phyloP scores from a whole-genome alignment of 129 eudicot species.

The Arctium lappa region DNA sequence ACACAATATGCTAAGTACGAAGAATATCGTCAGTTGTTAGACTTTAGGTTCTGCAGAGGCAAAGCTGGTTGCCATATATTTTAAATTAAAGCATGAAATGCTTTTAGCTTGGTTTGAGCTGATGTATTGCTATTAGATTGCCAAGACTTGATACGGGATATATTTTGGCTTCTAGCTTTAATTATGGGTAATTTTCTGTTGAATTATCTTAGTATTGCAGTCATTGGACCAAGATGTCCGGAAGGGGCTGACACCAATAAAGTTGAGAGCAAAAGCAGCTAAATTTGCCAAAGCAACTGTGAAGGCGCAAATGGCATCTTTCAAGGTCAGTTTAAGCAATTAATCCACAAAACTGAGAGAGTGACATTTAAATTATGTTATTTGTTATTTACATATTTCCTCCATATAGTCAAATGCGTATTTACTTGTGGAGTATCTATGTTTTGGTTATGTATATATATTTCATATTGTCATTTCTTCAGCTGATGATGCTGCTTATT shows the following conservation, averaged over 20 bases:
- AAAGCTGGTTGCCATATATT: neutral
- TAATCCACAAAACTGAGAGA: neutral
- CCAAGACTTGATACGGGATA: neutral
- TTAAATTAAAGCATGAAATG: neutral
- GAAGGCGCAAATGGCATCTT: conserved; percentile 92
- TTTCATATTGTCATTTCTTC: neutral
- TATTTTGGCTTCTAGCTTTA: conserved; percentile 13
- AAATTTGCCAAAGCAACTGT: conserved; percentile 94
- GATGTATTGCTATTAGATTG: conserved; percentile 8
- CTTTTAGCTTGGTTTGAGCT: neutral
- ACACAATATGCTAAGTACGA: too few species aligned
- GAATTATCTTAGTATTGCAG: conserved; percentile 74
- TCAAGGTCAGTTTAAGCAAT: conserved; percentile 55
- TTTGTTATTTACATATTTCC: neutral
- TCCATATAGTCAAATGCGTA: neutral
- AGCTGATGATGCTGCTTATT: neutral
- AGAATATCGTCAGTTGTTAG: neutral
- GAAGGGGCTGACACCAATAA: conserved; percentile 78
- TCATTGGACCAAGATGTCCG: conserved; percentile 90
- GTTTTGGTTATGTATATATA: neutral
- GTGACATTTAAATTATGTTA: neutral
- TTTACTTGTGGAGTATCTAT: neutral
- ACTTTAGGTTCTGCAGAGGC: neutral
- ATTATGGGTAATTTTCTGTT: conserved; percentile 19
- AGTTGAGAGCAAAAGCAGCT: conserved; percentile 97